Conservation (phyloP, 1,284 basidiomycete species). For the Cystobasidium pallidum region DNA sequence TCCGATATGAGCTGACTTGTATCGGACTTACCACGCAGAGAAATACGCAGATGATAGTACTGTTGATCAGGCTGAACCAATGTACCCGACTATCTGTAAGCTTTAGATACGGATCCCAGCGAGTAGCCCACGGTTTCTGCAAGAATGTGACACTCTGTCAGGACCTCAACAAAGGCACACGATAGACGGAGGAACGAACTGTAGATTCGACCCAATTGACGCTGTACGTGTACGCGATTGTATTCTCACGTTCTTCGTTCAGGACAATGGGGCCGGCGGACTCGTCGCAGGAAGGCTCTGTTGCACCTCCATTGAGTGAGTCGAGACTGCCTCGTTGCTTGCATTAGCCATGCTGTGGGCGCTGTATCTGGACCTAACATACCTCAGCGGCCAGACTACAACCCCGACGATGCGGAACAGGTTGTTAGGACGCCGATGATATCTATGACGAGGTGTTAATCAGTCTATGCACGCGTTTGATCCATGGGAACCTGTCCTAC, state of each 20-base stretch:
- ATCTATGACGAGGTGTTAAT: slow-evolving; percentile 61
- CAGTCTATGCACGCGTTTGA: not conserved
- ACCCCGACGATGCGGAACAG: slow-evolving; percentile 80
- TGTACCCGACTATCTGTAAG: slow-evolving; percentile 59
- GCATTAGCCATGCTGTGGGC: not conserved
- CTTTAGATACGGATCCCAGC: slow-evolving; percentile 94
- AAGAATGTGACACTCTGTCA: slow-evolving; percentile 4
- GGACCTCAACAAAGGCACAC: not conserved
- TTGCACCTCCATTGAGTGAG: slow-evolving; percentile 27
- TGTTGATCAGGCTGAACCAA: slow-evolving; percentile 90
- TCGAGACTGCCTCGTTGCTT: slow-evolving; percentile 49
- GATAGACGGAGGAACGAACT: not conserved
- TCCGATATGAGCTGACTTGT: not conserved
- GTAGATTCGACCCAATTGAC: slow-evolving; percentile 75
- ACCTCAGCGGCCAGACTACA: slow-evolving; percentile 86
- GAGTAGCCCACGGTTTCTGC: slow-evolving; percentile 69
- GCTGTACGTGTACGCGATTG: slow-evolving; percentile 86
- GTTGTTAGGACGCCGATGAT: slow-evolving; percentile 72
- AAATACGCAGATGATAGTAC: slow-evolving; percentile 85
- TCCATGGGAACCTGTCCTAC: slow-evolving; percentile 56
- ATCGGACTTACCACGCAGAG: slow-evolving; percentile 67
- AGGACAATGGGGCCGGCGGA: slow-evolving; percentile 63
- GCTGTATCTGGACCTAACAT: slow-evolving; percentile 24
- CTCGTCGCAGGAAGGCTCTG: slow-evolving; percentile 43
- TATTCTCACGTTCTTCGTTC: slow-evolving; percentile 66